phyloP scores from a whole-genome alignment of 305 asterid species.

The Vinca major region DNA sequence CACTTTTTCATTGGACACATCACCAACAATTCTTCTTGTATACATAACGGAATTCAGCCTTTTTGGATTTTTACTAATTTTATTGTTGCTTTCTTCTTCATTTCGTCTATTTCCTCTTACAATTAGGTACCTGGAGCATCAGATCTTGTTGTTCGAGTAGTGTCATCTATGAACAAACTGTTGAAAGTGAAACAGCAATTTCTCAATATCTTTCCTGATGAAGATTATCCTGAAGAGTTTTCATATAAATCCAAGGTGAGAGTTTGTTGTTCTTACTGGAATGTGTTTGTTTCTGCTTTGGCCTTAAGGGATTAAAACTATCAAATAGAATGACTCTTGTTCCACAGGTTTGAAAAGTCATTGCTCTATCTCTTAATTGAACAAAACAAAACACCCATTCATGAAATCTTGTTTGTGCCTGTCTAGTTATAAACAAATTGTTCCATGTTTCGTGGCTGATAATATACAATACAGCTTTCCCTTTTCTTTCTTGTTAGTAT shows the following conservation, averaged over 20 bases:
- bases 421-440: not conserved
- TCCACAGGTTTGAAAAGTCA: not conserved
- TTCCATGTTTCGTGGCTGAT: not conserved
- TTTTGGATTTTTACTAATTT: not conserved
- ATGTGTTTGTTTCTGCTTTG: not conserved
- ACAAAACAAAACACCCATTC: not conserved
- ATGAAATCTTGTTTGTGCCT: not conserved
- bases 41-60: not conserved
- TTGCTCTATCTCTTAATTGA: not conserved
- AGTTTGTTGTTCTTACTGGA: slow-evolving; percentile 4
- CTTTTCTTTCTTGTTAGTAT: not conserved
- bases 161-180: slow-evolving; percentile 38
- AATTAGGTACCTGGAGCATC: slow-evolving; percentile 51
- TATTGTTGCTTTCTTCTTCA: not conserved
- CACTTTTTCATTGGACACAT: not conserved
- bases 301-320: not conserved
- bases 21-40: not conserved
- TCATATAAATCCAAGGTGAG: slow-evolving; percentile 65
- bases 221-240: slow-evolving; percentile 55
- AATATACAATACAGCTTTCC: not conserved
- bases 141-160: slow-evolving; percentile 65
- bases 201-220: slow-evolving; percentile 45
- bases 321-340: not conserved
- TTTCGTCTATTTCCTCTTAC: not conserved
- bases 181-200: slow-evolving; percentile 56